Evolutionary conservation across 1,139 yeast genomes (phyloP).

Genomic region (Candida gigantensis): DNA sequence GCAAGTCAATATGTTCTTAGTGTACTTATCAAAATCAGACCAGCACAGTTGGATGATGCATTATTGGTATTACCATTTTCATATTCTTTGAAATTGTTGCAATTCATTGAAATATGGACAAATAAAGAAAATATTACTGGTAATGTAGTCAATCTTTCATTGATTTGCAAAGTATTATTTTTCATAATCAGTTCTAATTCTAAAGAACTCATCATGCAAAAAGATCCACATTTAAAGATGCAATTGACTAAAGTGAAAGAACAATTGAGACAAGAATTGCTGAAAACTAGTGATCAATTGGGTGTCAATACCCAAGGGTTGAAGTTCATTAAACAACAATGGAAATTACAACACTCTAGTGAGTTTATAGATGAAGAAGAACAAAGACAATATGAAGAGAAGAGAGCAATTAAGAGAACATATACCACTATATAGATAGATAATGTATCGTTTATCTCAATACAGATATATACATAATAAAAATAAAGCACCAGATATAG

Average conservation of each 20-base stretch:
- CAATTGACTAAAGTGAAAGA: constrained; percentile 60
- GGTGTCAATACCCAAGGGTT: constrained; percentile 92
- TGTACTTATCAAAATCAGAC: constrained; percentile 64
- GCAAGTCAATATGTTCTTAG: constrained; percentile 83
- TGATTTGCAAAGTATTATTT: constrained; percentile 73
- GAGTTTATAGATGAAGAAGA: constrained; percentile 76
- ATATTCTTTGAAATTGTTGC: constrained; percentile 67
- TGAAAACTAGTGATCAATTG: constrained; percentile 54
- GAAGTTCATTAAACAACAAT: constrained; percentile 68
- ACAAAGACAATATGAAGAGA: constrained; percentile 54
- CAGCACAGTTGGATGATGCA: constrained; percentile 91
- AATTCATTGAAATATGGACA: constrained; percentile 78
- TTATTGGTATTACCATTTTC: constrained; percentile 88
- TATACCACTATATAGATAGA: constrained; percentile 38
- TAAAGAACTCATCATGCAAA: constrained; percentile 69
- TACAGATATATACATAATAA: no score
- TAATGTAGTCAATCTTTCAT: constrained; percentile 52
- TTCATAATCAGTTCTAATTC: constrained; percentile 74
- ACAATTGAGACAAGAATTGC: constrained; percentile 57
- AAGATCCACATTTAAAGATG: constrained; percentile 58
- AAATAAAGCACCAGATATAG: no score
- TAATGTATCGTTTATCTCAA: not conserved
- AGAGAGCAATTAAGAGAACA: constrained; percentile 66
- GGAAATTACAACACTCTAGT: constrained; percentile 73
- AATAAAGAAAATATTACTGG: constrained; percentile 42